Conservation (phyloP, 169 alveolate species). For the Plasmodium gonderi region DNA sequence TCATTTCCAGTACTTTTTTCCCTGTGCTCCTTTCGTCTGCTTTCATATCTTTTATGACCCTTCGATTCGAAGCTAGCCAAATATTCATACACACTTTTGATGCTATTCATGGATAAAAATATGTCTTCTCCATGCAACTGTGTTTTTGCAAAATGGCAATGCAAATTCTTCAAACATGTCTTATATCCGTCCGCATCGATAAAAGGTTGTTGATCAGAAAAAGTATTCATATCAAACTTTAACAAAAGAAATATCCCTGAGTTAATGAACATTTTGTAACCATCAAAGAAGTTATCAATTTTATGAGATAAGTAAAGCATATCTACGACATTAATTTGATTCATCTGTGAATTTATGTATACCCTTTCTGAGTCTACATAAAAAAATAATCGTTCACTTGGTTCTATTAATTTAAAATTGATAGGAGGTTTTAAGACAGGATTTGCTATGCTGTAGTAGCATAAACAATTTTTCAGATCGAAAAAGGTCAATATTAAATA, state of each 20-base stretch:
- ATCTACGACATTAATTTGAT: slow-evolving; percentile 33
- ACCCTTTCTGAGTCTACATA: slow-evolving; percentile 15
- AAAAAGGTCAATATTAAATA: slow-evolving; percentile 44
- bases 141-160: not conserved
- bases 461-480: slow-evolving; percentile 25
- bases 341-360: slow-evolving; percentile 8
- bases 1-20: not conserved
- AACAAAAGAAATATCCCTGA: slow-evolving; percentile 12
- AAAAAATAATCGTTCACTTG: slow-evolving; percentile 8
- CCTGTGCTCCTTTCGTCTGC: not conserved
- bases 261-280: slow-evolving; percentile 22
- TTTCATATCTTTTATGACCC: too few relatives aligned
- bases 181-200: not conserved
- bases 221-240: not conserved
- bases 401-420: not conserved
- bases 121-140: not conserved
- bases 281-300: slow-evolving; percentile 21
- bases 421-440: slow-evolving; percentile 31
- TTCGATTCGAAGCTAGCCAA: not conserved
- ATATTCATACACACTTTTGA: not conserved
- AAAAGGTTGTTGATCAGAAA: not conserved
- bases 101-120: not conserved
- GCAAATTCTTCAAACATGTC: not conserved
- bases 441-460: slow-evolving; percentile 58
- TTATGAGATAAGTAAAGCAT: slow-evolving; percentile 29